These are phyloP conservation scores for Oryza meyeriana DNA, from an alignment of 176 grass and related monocot genomes.

Conservation along the genomic window DNA sequence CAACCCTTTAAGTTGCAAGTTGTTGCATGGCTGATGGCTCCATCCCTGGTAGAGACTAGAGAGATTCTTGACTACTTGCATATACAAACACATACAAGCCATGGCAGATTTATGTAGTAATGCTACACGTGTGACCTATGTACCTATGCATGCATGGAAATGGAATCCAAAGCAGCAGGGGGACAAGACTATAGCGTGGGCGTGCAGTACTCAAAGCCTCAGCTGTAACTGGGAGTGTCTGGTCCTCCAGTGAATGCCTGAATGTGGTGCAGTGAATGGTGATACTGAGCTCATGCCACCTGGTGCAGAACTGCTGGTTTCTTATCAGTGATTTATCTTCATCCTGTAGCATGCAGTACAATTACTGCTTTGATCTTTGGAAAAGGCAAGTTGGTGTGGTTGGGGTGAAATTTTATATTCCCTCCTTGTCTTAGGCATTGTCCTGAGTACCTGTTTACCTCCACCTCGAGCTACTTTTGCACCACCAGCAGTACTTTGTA, in stretches of 20 bases:
- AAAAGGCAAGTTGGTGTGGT: slow-evolving; percentile 12
- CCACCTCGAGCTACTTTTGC: background rate
- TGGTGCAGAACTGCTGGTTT: slow-evolving; percentile 31
- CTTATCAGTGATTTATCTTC: slow-evolving; percentile 1
- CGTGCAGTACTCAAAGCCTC: slow-evolving; percentile 6
- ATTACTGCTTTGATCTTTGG: slow-evolving; percentile 25
- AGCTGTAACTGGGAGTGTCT: background rate
- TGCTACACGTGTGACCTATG: slow-evolving; percentile 45
- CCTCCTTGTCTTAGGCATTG: slow-evolving; percentile 26
- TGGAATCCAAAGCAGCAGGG: slow-evolving; percentile 50
- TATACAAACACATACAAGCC: slow-evolving; percentile 27
- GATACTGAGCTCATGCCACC: slow-evolving; percentile 17
- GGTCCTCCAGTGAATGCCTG: background rate
- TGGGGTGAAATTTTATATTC: slow-evolving; percentile 18
- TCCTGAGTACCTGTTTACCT: background rate
- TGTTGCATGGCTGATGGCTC: slow-evolving; percentile 19
- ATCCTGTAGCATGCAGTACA: slow-evolving; percentile 35
- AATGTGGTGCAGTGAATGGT: slow-evolving; percentile 18
- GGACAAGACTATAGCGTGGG: slow-evolving; percentile 24
- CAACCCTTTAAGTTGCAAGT: slow-evolving; percentile 22
- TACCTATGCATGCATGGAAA: slow-evolving; percentile 23
- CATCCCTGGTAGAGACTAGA: slow-evolving; percentile 19
- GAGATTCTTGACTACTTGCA: slow-evolving; percentile 40
- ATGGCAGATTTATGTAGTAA: slow-evolving; percentile 28
- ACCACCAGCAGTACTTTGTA: slow-evolving; percentile 23